Conservation (phyloP, 75 land plant genomes). For the Cryptomeria japonica region DNA sequence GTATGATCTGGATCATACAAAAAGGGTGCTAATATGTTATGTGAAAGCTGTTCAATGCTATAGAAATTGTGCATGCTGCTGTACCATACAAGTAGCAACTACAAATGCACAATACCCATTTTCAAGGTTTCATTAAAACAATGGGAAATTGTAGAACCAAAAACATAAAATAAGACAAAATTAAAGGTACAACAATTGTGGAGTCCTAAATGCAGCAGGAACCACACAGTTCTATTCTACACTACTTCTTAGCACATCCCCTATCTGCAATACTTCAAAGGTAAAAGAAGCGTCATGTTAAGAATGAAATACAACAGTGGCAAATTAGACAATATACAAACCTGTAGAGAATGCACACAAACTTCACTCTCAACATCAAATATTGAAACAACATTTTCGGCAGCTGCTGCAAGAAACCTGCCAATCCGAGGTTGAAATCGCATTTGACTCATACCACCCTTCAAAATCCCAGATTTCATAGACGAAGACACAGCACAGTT, state of each 20-base stretch:
- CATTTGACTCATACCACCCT: conserved; percentile 87
- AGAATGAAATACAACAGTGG: background rate
- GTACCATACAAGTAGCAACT: background rate
- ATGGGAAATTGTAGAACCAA: background rate
- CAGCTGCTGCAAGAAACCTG: conserved; percentile 84
- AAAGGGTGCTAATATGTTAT: background rate
- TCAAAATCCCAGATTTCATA: background rate
- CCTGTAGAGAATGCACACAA: conserved; percentile 73
- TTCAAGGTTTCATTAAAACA: background rate
- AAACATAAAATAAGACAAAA: background rate
- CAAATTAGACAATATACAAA: conserved; percentile 11
- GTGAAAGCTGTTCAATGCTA: background rate
- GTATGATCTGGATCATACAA: background rate
- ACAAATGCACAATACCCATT: background rate
- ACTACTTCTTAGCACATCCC: background rate
- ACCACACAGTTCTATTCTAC: background rate
- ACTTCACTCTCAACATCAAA: conserved; percentile 84
- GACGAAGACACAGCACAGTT: background rate
- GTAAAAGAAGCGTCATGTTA: background rate
- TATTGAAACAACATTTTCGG: conserved; percentile 80
- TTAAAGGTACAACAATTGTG: background rate
- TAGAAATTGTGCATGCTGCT: background rate
- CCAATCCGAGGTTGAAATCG: conserved; percentile 88
- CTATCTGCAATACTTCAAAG: background rate
- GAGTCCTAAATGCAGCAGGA: background rate